Evolutionary conservation across 1,284 basidiomycete species (phyloP).

Genomic region (Agroathelia rolfsii): DNA sequence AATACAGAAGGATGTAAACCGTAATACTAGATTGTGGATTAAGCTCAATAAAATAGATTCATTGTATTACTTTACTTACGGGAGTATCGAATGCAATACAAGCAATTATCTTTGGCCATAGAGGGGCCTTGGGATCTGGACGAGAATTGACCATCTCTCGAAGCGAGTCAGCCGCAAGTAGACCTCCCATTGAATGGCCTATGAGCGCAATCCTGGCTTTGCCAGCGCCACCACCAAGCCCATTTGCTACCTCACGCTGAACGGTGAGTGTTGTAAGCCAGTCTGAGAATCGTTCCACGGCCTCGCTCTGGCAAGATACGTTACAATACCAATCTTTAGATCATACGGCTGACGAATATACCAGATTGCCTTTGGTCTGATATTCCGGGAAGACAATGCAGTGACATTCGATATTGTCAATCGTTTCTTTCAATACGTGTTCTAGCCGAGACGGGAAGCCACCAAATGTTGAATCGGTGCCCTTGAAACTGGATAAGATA

Average conservation of each 20-base stretch:
- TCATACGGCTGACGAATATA: conserved; percentile 28
- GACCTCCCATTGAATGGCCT: conserved; percentile 91
- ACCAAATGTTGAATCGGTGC: conserved; percentile 69
- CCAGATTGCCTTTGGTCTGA: conserved; percentile 81
- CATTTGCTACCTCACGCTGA: conserved; percentile 63
- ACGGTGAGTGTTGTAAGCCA: conserved; percentile 82
- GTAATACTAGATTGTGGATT: conserved; percentile 49
- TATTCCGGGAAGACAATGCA: conserved; percentile 83
- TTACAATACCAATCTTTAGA: conserved; percentile 6
- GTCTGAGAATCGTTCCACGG: conserved; percentile 76
- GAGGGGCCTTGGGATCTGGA: conserved; percentile 49
- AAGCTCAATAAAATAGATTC: conserved; percentile 4
- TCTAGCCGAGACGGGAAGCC: conserved; percentile 69
- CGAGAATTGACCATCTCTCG: conserved; percentile 60
- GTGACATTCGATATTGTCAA: conserved; percentile 49
- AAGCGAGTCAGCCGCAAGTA: conserved; percentile 80
- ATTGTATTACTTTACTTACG: conserved; percentile 32
- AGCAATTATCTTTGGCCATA: conserved; percentile 80
- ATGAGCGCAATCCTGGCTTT: conserved; percentile 79
- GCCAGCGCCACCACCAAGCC: conserved; percentile 62
- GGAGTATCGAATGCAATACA: conserved; percentile 89
- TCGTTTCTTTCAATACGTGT: conserved; percentile 60
- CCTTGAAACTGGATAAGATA: conserved; percentile 44
- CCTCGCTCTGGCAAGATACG: conserved; percentile 46
- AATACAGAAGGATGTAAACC: conserved; percentile 83